These are phyloP conservation scores for Peronosclerospora sorghi DNA, from an alignment of 352 stramenopile genomes.

Conservation along the genomic window DNA sequence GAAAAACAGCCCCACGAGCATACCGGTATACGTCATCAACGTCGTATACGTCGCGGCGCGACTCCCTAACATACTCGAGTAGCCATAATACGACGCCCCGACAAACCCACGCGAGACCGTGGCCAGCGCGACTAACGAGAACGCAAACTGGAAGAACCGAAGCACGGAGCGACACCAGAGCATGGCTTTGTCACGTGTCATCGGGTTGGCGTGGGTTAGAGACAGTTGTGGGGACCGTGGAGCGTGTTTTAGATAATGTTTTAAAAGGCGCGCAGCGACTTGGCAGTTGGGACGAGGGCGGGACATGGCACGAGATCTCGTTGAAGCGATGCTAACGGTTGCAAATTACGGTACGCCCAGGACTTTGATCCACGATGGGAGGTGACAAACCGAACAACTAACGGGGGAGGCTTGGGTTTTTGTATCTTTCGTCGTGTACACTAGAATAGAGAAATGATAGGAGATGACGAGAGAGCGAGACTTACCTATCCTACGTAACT, in stretches of 20 bases:
- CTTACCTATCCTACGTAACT: no score
- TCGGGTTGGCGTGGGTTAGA: background rate
- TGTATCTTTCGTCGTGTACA: no score
- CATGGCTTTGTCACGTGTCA: conserved; percentile 15
- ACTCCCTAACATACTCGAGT: conserved; percentile 60
- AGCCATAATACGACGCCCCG: conserved; percentile 49
- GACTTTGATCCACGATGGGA: background rate
- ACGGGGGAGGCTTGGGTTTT: no score
- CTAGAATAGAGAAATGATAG: no score
- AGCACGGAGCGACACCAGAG: conserved; percentile 29
- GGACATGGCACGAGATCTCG: background rate
- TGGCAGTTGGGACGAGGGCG: background rate
- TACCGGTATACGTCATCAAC: conserved; percentile 51
- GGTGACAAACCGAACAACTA: no score
- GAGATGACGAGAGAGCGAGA: no score
- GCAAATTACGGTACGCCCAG: no score
- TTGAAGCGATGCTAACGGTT: background rate
- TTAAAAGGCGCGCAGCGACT: background rate
- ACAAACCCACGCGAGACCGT: conserved; percentile 55
- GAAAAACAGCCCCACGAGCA: conserved; percentile 54
- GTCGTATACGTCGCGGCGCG: conserved; percentile 42
- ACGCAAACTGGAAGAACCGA: conserved; percentile 52
- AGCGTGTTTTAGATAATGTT: background rate
- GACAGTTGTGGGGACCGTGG: no score
- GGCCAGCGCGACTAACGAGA: conserved; percentile 42